Evolutionary conservation across 2,329 filamentous ascomycete genomes (phyloP), one percentile per base, ranked within the genome.

Genomic region (Proliferodiscus dingleyae): DNA sequence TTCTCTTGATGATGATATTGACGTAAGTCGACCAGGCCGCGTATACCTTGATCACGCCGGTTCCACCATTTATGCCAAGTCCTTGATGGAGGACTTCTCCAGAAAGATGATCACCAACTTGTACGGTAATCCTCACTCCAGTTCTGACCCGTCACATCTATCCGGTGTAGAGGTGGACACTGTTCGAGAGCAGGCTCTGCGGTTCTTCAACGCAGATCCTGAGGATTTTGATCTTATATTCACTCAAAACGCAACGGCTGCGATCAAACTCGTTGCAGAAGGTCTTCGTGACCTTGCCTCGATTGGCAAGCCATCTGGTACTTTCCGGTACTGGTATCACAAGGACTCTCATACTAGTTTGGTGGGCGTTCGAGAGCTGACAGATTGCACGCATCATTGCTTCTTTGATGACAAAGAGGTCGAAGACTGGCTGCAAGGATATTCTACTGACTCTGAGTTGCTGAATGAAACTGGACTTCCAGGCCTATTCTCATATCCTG

Each of bases 11-110:
- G n/a, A 23, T 26, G 19, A 48, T 23, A 33, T 30, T 41, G 21
- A 53, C 32, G 18, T 24, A 15, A 15, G 5, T 8, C 38, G 2
- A 22, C n/a, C 44, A 91, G 87, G 77, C 42, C 80, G 80, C 8
- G 74, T 83, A 37, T 96, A 96, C 64, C 81, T 96, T 43, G 91
- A 97, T 59, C 90, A 96, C 83, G 89, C 87, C 0, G 91, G 89
- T 13, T 87, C 87, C 16, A 93, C 90, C 0, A 72, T 85, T 2
- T 88, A 86, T 60, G 73, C 89, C 26, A 90, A 84, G 64, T 89
- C 86, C 23, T 66, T 91, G 23, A 82, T 97, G 62, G 84, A 90
- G 49, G 71, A 71, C n/a, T 95, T 94, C 66, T 80, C 87, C 7
- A 65, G 69, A n/a, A 85, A 90, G 47, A 83, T 96, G 75, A 82